Base-by-base conservation (phyloP, 129 eudicot genomes). In the Gnaphalium uliginosum region DNA sequence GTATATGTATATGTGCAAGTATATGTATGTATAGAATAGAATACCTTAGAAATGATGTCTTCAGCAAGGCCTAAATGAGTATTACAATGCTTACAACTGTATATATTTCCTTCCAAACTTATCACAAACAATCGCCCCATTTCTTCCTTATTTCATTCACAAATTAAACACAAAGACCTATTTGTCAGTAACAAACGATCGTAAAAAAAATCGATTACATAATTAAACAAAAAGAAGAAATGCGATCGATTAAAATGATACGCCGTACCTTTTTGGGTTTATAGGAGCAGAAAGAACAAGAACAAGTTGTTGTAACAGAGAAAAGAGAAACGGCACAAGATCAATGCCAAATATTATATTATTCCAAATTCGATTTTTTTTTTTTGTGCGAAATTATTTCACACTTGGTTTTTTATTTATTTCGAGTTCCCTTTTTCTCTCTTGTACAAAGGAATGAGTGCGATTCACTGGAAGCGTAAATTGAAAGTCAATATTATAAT, bases 111-210 rank as follows among this genome's bases (percentile, higher is more conserved):
- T 32, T 89, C 89, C 4, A 89, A 79, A 37, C 69, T 68, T 69
- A 85, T 41, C 79, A 83, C 62, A 62, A 86, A 89, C 56, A 86
- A 60, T 79, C 89, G 78, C 6, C 96, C 96, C 96, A 89, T 88
- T 62, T 46, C 50, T 22, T 8, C 11, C 19, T 22, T 1, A n/a
- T 41, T 56, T 35, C 63, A 65, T 24, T 51, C 76, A 27, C 23
- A 26, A 74, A 32, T 62, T 6, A 74, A 27, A 11, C 8, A 14
- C 18, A 26, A 25, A 62, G 27, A 62, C 21, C 25, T 22, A 19
- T 6, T 1, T 2, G 62, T 56, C 14, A 57, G 62, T 57, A 9
- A 57, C 13, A 57, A 19, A 19, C 62, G 25, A 57, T 57, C 8
- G 21, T 57, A 57, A 22, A 21, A 57, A 21, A 10, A 7, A 57